These are phyloP conservation scores for Fusarium citri DNA, from an alignment of 2,329 filamentous ascomycete genomes.

Conservation along the genomic window DNA sequence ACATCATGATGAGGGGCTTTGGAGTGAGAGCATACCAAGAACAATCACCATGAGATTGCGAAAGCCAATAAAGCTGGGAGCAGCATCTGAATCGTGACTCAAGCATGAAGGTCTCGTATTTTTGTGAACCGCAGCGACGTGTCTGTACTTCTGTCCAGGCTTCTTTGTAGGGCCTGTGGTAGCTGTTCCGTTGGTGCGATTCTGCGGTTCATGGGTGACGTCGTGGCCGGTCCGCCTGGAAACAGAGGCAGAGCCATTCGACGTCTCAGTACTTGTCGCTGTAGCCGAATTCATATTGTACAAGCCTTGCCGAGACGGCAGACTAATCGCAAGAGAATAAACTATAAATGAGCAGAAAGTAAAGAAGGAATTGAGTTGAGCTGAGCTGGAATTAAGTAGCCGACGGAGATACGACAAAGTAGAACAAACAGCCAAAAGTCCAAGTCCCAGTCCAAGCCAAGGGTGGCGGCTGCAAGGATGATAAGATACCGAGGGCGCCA, in stretches of 20 bases:
- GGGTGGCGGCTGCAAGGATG: slow-evolving; percentile 26
- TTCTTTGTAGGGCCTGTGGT: slow-evolving; percentile 38
- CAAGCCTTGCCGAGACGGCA: slow-evolving; percentile 30
- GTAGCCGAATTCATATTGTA: slow-evolving; percentile 57
- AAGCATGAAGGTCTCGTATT: slow-evolving; percentile 79
- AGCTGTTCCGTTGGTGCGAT: slow-evolving; percentile 40
- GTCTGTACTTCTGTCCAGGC: slow-evolving; percentile 77
- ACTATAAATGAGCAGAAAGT: not conserved
- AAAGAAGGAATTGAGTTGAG: slow-evolving; percentile 7
- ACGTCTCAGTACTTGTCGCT: slow-evolving; percentile 50
- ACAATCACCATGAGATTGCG: slow-evolving; percentile 97
- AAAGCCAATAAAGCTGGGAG: slow-evolving; percentile 92
- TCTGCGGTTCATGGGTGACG: slow-evolving; percentile 44
- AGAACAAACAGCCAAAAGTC: not conserved
- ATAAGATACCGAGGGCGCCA: slow-evolving; percentile 32
- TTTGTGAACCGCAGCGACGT: slow-evolving; percentile 89
- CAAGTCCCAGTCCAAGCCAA: slow-evolving; percentile 6
- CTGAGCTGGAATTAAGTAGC: slow-evolving; percentile 10
- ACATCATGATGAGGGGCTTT: slow-evolving; percentile 28
- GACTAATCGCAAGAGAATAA: slow-evolving; percentile 15
- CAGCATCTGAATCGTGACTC: slow-evolving; percentile 80
- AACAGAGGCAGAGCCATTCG: slow-evolving; percentile 43
- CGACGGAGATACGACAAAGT: slow-evolving; percentile 8
- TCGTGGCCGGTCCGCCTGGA: slow-evolving; percentile 43
- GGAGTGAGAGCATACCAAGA: slow-evolving; percentile 67